A percentile compares a stretch with the other conserved stretches of the same genome.
Evolutionary conservation across 768 basidiomycete species (phyloP).

Genomic region (Steccherinum ochraceum): DNA sequence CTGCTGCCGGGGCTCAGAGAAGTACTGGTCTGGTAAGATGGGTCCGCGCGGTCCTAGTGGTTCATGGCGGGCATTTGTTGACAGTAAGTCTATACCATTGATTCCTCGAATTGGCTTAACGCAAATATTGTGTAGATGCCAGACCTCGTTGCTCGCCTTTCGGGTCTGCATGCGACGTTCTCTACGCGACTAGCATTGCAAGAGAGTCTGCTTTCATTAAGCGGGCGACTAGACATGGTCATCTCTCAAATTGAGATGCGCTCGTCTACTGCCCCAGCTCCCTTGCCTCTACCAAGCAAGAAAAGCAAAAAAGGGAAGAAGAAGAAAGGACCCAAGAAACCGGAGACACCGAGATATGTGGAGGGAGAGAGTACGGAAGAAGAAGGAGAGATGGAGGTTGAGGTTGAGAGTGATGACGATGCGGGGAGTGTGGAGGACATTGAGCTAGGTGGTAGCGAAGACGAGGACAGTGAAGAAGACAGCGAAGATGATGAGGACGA

Average conservation of each 20-base stretch:
- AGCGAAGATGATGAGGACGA: conserved; percentile 41
- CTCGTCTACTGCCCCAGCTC: conserved; percentile 60
- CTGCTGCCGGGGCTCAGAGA: conserved; percentile 74
- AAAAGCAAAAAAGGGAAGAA: conserved; percentile 28
- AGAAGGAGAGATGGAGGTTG: conserved; percentile 51
- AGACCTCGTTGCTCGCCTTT: conserved; percentile 81
- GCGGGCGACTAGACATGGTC: conserved; percentile 89
- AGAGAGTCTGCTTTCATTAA: conserved; percentile 77
- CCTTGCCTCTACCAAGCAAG: conserved; percentile 32
- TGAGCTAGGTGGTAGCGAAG: conserved; percentile 61
- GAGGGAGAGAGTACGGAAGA: conserved; percentile 79
- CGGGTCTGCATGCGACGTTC: conserved; percentile 77
- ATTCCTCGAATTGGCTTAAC: conserved; percentile 1
- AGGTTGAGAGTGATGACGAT: conserved; percentile 57
- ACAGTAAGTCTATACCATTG: conserved; percentile 53
- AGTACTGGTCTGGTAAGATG: conserved; percentile 64
- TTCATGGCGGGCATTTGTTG: conserved; percentile 90
- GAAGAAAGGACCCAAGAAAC: conserved; percentile 27
- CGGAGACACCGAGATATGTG: conserved; percentile 46
- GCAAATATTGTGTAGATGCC: conserved; percentile 59
- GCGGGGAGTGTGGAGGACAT: conserved; percentile 76
- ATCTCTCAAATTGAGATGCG: conserved; percentile 91
- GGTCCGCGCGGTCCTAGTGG: conserved; percentile 75
- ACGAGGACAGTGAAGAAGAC: conserved; percentile 42
- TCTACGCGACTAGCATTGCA: conserved; percentile 76